These are phyloP conservation scores for Plenodomus lindquistii DNA, from an alignment of 2,329 filamentous ascomycete species.

Conservation along the genomic window DNA sequence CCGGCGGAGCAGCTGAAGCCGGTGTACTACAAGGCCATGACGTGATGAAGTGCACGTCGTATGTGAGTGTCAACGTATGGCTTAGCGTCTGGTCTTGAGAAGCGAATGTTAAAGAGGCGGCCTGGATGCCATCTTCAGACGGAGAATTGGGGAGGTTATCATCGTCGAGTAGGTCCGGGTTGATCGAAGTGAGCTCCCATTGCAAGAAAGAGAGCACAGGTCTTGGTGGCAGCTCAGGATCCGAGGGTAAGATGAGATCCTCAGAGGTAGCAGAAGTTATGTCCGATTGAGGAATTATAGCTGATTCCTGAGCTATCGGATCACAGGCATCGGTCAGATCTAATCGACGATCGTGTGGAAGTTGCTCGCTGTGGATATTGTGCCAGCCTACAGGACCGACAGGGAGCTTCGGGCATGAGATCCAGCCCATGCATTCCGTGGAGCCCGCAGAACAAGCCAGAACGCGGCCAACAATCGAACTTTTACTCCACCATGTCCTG, in stretches of 20 bases:
- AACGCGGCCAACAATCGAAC: slow-evolving; percentile 58
- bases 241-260: slow-evolving; percentile 46
- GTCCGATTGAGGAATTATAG: slow-evolving; percentile 34
- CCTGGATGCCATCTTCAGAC: slow-evolving; percentile 28
- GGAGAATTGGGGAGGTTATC: slow-evolving; percentile 16
- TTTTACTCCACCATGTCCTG: slow-evolving; percentile 62
- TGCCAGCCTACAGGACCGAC: slow-evolving; percentile 53
- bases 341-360: slow-evolving; percentile 34
- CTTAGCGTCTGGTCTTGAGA: slow-evolving; percentile 13
- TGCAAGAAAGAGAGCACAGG: slow-evolving; percentile 24
- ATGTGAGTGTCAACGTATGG: slow-evolving; percentile 45
- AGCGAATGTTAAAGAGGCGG: slow-evolving; percentile 42
- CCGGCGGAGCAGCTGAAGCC: slow-evolving; percentile 18
- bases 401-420: slow-evolving; percentile 50
- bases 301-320: slow-evolving; percentile 39
- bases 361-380: slow-evolving; percentile 47
- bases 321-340: slow-evolving; percentile 45
- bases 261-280: slow-evolving; percentile 26
- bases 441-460: slow-evolving; percentile 51
- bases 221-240: slow-evolving; percentile 24
- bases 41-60: slow-evolving; percentile 59
- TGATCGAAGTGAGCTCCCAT: slow-evolving; percentile 34
- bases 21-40: slow-evolving; percentile 59
- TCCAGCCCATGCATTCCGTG: slow-evolving; percentile 61
- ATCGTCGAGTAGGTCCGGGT: slow-evolving; percentile 27